Evolutionary conservation across 2,329 filamentous ascomycete species (phyloP).

Genomic region (Sclerotinia spermophila): DNA sequence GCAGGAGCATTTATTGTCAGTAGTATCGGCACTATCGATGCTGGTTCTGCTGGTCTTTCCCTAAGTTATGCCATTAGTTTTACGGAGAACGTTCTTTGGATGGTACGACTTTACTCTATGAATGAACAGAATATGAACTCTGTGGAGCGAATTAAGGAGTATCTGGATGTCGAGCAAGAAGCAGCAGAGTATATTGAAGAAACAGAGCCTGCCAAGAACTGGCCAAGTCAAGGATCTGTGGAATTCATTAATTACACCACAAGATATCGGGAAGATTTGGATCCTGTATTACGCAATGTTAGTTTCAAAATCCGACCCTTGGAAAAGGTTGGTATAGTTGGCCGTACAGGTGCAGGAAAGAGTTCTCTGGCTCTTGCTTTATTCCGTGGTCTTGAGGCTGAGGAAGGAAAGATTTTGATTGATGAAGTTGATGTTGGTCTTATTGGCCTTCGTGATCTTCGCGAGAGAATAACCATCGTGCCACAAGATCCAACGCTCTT

Average conservation of each 20-base stretch:
- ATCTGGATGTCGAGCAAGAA: constrained; percentile 93
- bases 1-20: constrained; percentile 86
- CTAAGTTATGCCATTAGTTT: constrained; percentile 96
- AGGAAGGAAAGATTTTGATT: constrained; percentile 82
- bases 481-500: constrained; percentile 96
- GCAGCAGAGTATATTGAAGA: constrained; percentile 74
- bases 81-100: constrained; percentile 94
- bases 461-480: constrained; percentile 93
- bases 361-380: constrained; percentile 89
- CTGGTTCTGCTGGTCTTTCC: constrained; percentile 88
- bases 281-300: constrained; percentile 78
- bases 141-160: constrained; percentile 95
- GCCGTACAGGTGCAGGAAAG: constrained; percentile 92
- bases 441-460: constrained; percentile 90
- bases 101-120: constrained; percentile 86
- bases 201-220: constrained; percentile 71
- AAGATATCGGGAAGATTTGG: constrained; percentile 81
- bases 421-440: constrained; percentile 85
- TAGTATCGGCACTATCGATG: constrained; percentile 78
- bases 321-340: constrained; percentile 95
- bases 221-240: constrained; percentile 82
- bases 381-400: constrained; percentile 90
- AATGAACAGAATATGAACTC: constrained; percentile 99
- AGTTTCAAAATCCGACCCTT: constrained; percentile 80
- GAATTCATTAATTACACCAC: constrained; percentile 89